Evolutionary conservation across 1,284 basidiomycete genomes (phyloP).

Genomic region (Omphalotus olearius): DNA sequence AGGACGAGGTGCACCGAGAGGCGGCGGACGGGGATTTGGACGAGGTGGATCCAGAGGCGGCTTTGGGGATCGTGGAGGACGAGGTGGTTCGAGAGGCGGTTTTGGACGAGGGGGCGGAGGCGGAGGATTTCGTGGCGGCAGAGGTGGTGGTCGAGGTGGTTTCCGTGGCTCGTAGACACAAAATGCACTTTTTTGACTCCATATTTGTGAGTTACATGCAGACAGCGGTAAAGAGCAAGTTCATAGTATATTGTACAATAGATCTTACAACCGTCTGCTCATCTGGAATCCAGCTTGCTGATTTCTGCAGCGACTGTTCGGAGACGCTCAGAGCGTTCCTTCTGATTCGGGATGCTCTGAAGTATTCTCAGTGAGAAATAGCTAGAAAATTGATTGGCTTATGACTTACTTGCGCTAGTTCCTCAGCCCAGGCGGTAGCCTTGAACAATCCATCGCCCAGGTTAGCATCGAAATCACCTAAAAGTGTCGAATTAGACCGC

Average conservation of each 20-base stretch:
- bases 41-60: slow-evolving; percentile 20
- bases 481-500: background rate
- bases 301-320: background rate
- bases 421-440: slow-evolving; percentile 2
- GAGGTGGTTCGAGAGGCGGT: slow-evolving; percentile 31
- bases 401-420: slow-evolving; percentile 5
- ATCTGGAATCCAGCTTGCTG: slow-evolving; percentile 7
- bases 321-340: slow-evolving; percentile 4
- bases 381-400: background rate
- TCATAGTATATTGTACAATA: background rate
- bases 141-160: slow-evolving; percentile 9
- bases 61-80: slow-evolving; percentile 31
- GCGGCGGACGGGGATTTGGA: slow-evolving; percentile 31
- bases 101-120: slow-evolving; percentile 30
- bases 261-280: too few relatives aligned
- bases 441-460: background rate
- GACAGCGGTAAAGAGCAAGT: background rate
- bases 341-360: slow-evolving; percentile 5
- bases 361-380: background rate
- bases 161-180: slow-evolving; percentile 9
- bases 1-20: slow-evolving; percentile 37
- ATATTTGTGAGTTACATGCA: background rate
- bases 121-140: slow-evolving; percentile 34
- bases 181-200: too few relatives aligned
- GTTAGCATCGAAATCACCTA: background rate